These are phyloP conservation scores for Vitis hybrid DNA, from an alignment of 177 flowering plant species.

Conservation along the genomic window DNA sequence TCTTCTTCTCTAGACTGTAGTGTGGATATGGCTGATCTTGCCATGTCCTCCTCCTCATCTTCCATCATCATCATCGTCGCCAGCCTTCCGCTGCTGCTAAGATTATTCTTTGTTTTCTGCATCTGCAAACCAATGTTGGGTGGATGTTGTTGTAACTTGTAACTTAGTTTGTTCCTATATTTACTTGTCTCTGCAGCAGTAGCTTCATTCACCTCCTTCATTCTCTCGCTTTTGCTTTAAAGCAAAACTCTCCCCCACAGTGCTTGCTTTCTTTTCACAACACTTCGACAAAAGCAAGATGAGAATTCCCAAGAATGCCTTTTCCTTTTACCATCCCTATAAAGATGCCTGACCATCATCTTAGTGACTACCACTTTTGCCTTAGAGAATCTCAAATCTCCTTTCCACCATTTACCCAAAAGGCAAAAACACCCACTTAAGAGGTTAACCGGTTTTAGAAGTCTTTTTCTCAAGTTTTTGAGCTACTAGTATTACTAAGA, in stretches of 20 bases:
- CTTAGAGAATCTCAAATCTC: no score
- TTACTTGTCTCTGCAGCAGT: neutral
- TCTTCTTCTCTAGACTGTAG: conserved; percentile 50
- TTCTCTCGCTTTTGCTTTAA: conserved; percentile 26
- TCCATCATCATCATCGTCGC: conserved; percentile 22
- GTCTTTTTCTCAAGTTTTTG: no score
- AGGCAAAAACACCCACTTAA: no score
- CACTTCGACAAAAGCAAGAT: neutral
- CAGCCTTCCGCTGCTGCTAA: conserved; percentile 22
- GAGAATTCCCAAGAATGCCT: no score
- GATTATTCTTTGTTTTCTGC: conserved; percentile 25
- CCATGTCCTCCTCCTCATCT: conserved; percentile 24
- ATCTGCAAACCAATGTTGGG: neutral
- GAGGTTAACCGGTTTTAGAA: no score
- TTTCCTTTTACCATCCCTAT: no score
- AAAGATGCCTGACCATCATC: no score
- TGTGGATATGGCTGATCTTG: conserved; percentile 34
- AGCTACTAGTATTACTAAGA: no score
- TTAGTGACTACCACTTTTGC: no score
- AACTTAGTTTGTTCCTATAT: neutral
- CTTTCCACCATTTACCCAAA: no score
- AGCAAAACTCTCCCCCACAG: conserved; percentile 11
- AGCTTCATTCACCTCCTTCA: neutral
- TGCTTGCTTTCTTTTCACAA: conserved; percentile 6
- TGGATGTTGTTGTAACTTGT: no score